These are phyloP conservation scores for Phytophthora aleatoria DNA, from an alignment of 352 stramenopile species.

Conservation along the genomic window DNA sequence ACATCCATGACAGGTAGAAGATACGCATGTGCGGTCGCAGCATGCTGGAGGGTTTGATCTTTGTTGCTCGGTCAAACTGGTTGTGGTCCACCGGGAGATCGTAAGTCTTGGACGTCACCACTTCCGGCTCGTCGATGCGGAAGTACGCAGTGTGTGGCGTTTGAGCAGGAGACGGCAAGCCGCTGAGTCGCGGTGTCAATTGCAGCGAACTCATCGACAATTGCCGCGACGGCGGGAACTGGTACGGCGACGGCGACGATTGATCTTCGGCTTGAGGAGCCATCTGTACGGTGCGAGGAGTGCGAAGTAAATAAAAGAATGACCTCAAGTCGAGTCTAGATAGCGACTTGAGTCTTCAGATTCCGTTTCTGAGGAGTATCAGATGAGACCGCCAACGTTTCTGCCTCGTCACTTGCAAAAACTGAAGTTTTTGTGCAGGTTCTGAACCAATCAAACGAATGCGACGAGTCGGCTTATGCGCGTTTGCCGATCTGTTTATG, in stretches of 20 bases:
- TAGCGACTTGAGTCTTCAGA: neutral
- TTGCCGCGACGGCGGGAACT: constrained; percentile 5
- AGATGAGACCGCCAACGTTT: constrained; percentile 23
- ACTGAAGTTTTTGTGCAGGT: constrained; percentile 20
- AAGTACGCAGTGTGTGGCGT: constrained; percentile 28
- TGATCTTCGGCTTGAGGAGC: constrained; percentile 22
- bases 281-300: constrained; percentile 11
- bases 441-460: constrained; percentile 19
- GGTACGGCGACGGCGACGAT: constrained; percentile 13
- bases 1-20: constrained; percentile 93
- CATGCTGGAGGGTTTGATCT: constrained; percentile 83
- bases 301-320: constrained; percentile 25
- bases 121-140: constrained; percentile 30
- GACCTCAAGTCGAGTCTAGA: constrained; percentile 1
- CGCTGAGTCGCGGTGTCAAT: constrained; percentile 27
- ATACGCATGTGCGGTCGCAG: constrained; percentile 93
- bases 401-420: constrained; percentile 31
- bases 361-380: neutral
- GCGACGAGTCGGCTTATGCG: constrained; percentile 30
- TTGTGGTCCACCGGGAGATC: constrained; percentile 52
- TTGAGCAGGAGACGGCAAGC: constrained; percentile 22
- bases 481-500: constrained; percentile 15
- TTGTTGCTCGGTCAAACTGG: constrained; percentile 72
- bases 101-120: constrained; percentile 38
- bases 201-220: constrained; percentile 33